Base-by-base conservation (phyloP, 768 basidiomycete genomes). In the Cantharellus anzutake region DNA sequence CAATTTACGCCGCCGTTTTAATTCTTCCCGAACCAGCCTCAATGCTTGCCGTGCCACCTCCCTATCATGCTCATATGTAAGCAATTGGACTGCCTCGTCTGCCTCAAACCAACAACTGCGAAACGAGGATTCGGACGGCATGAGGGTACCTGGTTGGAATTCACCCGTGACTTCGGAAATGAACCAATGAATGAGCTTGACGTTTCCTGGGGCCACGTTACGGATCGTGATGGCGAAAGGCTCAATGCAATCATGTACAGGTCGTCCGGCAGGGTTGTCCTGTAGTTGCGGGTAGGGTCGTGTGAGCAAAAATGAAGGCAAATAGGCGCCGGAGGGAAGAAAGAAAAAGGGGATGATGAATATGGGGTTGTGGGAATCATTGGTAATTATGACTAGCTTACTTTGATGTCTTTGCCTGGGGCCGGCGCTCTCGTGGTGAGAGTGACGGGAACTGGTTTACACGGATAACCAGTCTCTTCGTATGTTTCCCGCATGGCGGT, bases 391-490 rank as follows among this genome's bases (percentile, higher is more conserved):
- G 20, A 29, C 7, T 55, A 37, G 7, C 35, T 11, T 7, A 55
- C 52, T 37, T 57, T 57, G 38, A 62, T 58, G 38, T 76, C 70
- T n/a, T 66, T 57, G 51, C 77, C 75, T 0, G 77, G 70, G 20
- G 65, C 62, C 2, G 80, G 78, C 3, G 80, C 81, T n/a, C 78
- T 74, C 14, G 80, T 82, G 53, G 69, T 66, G 72, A 82, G 75
- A 52, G 69, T 71, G 53, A 73, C 68, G 1, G 78, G 75, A 62
- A 79, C 73, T 42, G 79, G 68, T 29, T 68, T 65, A 67, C 81
- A 82, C 3, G 68, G 68, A 63, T 78, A 83, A 3, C 80, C 81
- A 0, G 80, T 82, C 70, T 83, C 81, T 65, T 81, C 83, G 65
- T 73, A 80, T 0, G 80, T 80, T 68, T 84, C 82, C 16, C 82